Evolutionary conservation across 176 grass and related monocot genomes (phyloP).

Genomic region (Oryza officinalis): DNA sequence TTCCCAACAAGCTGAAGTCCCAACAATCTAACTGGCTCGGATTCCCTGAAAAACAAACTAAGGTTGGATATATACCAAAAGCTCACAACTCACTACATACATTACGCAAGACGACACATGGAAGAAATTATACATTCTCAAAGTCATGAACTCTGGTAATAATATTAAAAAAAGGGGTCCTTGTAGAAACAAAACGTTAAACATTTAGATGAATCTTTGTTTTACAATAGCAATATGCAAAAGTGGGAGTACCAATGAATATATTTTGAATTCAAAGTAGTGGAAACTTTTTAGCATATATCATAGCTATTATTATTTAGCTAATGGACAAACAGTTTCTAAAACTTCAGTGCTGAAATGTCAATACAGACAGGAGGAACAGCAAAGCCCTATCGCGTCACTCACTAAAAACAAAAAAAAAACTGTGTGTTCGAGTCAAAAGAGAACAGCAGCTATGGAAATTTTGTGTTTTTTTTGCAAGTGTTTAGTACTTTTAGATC

Average conservation of each 20-base stretch:
- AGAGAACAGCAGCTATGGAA: not conserved
- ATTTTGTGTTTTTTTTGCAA: not conserved
- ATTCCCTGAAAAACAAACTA: slow-evolving; percentile 52
- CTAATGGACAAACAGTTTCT: slow-evolving; percentile 1
- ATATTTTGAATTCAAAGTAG: slow-evolving; percentile 1
- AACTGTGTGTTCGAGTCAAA: slow-evolving; percentile 8
- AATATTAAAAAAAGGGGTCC: slow-evolving; percentile 12
- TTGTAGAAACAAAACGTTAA: not conserved
- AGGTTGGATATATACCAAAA: slow-evolving; percentile 33
- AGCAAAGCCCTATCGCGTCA: not conserved
- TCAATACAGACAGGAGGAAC: not conserved
- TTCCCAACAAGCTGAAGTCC: slow-evolving; percentile 76
- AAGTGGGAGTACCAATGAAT: not conserved
- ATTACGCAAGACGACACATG: slow-evolving; percentile 32
- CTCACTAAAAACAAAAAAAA: not conserved
- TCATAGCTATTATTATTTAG: not conserved
- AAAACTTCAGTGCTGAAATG: slow-evolving; percentile 6
- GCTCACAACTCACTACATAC: not conserved
- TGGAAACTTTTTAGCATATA: not conserved
- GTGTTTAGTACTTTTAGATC: slow-evolving; percentile 15
- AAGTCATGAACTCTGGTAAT: slow-evolving; percentile 15
- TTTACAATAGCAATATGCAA: slow-evolving; percentile 25
- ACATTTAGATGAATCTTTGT: slow-evolving; percentile 23
- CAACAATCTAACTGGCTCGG: slow-evolving; percentile 67
- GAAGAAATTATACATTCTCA: not conserved